Conservation (phyloP, 1,284 basidiomycete species). For the Garcileccinum viscosum region DNA sequence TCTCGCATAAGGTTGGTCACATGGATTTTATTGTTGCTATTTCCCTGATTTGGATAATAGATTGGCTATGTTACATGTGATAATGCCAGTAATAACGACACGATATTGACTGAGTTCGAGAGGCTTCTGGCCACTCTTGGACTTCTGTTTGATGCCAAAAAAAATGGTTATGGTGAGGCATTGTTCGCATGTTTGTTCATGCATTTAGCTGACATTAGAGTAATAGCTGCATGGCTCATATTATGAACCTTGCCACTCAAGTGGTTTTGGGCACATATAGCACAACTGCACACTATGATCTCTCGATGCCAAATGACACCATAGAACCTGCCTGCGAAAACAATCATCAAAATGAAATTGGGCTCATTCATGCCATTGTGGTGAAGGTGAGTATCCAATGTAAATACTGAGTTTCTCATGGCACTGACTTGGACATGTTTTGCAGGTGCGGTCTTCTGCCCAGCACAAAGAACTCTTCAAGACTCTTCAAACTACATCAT, state of each 20-base stretch:
- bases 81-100: constrained; percentile 12
- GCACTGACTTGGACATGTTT: neutral
- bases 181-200: neutral
- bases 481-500: neutral
- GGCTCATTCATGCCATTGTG: neutral
- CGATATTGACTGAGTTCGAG: constrained; percentile 8
- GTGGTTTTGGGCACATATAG: neutral
- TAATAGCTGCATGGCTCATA: no score
- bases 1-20: neutral
- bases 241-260: neutral
- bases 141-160: neutral
- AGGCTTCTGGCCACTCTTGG: neutral
- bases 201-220: neutral
- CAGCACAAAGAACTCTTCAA: neutral
- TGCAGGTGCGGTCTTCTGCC: neutral
- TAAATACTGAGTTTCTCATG: neutral
- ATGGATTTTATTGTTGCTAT: no score
- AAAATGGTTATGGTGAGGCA: neutral
- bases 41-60: neutral
- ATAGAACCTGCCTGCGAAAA: neutral
- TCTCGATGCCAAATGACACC: neutral
- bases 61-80: no score
- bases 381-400: neutral
- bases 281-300: neutral
- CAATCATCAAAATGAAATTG: neutral